phyloP scores from a whole-genome alignment of 306 rosid genomes.

The Vachellia pachyceras region DNA sequence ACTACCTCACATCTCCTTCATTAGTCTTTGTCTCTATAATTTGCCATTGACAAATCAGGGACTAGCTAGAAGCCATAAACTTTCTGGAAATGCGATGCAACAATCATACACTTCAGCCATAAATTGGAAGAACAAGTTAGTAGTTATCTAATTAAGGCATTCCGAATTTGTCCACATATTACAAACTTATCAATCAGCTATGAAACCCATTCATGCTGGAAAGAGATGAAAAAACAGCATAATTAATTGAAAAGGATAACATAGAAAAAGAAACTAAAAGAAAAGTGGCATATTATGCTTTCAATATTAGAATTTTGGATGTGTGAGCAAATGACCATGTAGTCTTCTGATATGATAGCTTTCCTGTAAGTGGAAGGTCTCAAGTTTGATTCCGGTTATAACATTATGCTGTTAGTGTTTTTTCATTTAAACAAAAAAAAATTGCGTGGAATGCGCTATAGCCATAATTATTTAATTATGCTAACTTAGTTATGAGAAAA shows the following conservation, averaged over 20 bases:
- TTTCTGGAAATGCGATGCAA: neutral
- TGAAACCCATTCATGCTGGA: neutral
- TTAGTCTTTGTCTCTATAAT: neutral
- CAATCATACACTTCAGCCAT: neutral
- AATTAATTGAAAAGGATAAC: neutral
- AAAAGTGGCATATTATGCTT: too few relatives aligned
- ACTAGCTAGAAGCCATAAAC: too few relatives aligned
- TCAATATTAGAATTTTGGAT: neutral
- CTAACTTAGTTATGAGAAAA: too few relatives aligned
- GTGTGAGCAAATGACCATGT: too few relatives aligned
- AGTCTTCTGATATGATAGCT: too few relatives aligned
- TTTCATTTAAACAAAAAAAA: too few relatives aligned
- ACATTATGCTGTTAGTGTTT: too few relatives aligned
- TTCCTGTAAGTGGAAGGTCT: too few relatives aligned
- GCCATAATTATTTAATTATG: too few relatives aligned
- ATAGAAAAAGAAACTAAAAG: neutral
- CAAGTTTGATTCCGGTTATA: too few relatives aligned
- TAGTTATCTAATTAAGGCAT: neutral
- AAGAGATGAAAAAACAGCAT: neutral
- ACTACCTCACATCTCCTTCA: neutral
- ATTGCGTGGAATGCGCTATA: too few relatives aligned
- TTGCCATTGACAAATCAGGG: neutral
- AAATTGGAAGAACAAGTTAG: neutral
- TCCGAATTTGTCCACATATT: neutral
- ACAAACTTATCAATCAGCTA: neutral